phyloP scores from a whole-genome alignment of 176 grass and related monocot genomes.

The Saccharum officinarum region DNA sequence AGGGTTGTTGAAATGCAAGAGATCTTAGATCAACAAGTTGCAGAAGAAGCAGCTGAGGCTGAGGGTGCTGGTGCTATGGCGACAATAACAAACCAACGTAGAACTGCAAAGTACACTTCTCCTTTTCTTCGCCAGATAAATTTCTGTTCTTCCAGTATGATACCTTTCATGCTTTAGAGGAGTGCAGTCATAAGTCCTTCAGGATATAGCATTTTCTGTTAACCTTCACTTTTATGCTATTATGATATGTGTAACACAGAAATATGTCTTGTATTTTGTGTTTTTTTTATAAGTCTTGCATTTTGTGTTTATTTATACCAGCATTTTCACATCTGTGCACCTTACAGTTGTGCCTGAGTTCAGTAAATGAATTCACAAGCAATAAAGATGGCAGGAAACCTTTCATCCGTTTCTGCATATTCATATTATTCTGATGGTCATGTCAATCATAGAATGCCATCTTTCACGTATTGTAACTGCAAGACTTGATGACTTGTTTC shows the following conservation, averaged over 20 bases:
- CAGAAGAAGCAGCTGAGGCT: conserved; percentile 98
- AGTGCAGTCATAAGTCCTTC: conserved; percentile 15
- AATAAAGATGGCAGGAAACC: conserved; percentile 5
- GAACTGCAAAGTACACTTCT: conserved; percentile 76
- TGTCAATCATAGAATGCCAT: neutral
- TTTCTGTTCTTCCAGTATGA: conserved; percentile 14
- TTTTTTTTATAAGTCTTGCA: neutral
- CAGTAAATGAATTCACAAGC: conserved; percentile 23
- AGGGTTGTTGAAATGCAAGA: conserved; percentile 99
- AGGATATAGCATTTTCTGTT: conserved; percentile 25
- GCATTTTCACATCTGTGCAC: conserved; percentile 1
- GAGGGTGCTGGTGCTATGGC: conserved; percentile 83
- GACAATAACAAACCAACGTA: conserved; percentile 86
- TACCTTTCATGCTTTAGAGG: conserved; percentile 35
- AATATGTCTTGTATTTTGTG: neutral
- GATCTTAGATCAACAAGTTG: conserved; percentile 96
- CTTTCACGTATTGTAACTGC: neutral
- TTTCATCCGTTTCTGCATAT: conserved; percentile 2
- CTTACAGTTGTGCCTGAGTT: conserved; percentile 4
- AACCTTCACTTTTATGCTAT: conserved; percentile 22
- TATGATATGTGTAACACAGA: neutral
- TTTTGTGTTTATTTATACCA: neutral
- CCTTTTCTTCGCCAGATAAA: conserved; percentile 10
- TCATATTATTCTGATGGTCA: conserved; percentile 17
- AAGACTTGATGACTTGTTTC: conserved; percentile 15